A percentile compares a stretch with the other conserved stretches of the same genome.
These are phyloP conservation scores for Bassia scoparia DNA, from an alignment of 148 eudicot species.

Conservation along the genomic window DNA sequence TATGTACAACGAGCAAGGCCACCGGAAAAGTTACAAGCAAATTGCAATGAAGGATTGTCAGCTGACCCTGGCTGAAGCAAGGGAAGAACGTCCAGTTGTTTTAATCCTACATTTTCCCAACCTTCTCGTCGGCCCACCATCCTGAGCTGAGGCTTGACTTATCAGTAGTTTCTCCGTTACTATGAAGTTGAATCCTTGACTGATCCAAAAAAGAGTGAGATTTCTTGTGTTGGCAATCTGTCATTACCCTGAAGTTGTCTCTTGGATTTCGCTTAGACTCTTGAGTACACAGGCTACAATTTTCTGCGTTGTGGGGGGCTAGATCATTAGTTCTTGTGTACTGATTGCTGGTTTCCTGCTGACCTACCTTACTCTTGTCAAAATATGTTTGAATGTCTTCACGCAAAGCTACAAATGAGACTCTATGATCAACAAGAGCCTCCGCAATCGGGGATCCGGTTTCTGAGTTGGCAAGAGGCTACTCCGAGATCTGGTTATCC, in stretches of 20 bases:
- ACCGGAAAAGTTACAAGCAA: constrained; percentile 7
- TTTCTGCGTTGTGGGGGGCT: constrained; percentile 13
- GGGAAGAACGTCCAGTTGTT: constrained; percentile 87
- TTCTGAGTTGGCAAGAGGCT: constrained; percentile 60
- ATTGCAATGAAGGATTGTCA: constrained; percentile 22
- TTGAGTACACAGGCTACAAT: constrained; percentile 25
- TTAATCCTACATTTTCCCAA: constrained; percentile 37
- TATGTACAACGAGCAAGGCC: constrained; percentile 8
- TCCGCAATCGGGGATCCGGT: constrained; percentile 43
- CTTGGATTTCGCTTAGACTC: constrained; percentile 32
- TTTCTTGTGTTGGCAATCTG: constrained; percentile 44
- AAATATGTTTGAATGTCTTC: constrained; percentile 40
- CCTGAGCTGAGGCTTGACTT: constrained; percentile 38
- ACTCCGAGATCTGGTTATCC: constrained; percentile 52
- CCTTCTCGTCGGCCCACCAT: constrained; percentile 76
- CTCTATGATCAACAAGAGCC: constrained; percentile 52
- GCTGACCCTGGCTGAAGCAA: constrained; percentile 67
- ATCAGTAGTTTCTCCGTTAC: constrained; percentile 37
- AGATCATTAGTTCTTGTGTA: constrained; percentile 2
- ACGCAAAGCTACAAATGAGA: constrained; percentile 66
- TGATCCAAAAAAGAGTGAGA: constrained; percentile 63
- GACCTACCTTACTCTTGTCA: constrained; percentile 28
- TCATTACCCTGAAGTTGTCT: constrained; percentile 29
- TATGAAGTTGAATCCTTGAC: constrained; percentile 86
- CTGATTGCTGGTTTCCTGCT: constrained; percentile 17